Evolutionary conservation across 345 rosid genomes (phyloP), one percentile per base, ranked within the genome.

Genomic region (Bruguiera gymnorhiza): DNA sequence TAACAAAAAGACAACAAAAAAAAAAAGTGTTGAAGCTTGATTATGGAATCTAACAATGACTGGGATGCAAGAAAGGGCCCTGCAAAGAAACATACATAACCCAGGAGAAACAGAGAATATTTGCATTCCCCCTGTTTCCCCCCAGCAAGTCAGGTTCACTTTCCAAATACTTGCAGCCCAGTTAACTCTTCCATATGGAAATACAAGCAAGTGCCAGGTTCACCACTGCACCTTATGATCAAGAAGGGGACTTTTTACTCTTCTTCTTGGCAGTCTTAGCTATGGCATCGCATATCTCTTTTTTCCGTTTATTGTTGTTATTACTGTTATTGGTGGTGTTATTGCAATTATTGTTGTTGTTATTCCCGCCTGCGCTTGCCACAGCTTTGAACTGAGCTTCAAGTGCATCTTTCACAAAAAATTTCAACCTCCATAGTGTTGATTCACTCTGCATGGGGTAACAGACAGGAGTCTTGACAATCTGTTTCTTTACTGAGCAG

Each of bases 381-480:
- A 77, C 75, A 71, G 73, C 73, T 72, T 83, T 86, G 56, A 84
- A 75, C 43, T 82, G 82, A 50, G 37, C 82, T 86, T 82, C 87
- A n/a, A 88, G 71, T 3, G 93, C 88, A 68, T 88, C 89, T 78
- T 82, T 87, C 77, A 95, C 93, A 8, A 92, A 85, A 72, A 88
- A 81, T 77, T 88, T 92, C 71, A 95, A 78, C 80, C 88, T 87
- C 99, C 99, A 95, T 8, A 95, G 77, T n/a, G 98, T 94, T 55
- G 93, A 81, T 75, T 92, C 97, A 13, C 84, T 83, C 98, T 88
- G 86, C 65, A 10, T 56, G 7, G 29, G 10, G 5, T 29, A 62
- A 32, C 56, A 59, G 52, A 53, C 10, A 29, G 24, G 53, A 52
- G 10, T 32, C 31, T 20, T 18, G 58, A 32, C n/a, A 36, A 26